Conservation (phyloP, 2,329 filamentous ascomycete species). For the Penicillium sp. region DNA sequence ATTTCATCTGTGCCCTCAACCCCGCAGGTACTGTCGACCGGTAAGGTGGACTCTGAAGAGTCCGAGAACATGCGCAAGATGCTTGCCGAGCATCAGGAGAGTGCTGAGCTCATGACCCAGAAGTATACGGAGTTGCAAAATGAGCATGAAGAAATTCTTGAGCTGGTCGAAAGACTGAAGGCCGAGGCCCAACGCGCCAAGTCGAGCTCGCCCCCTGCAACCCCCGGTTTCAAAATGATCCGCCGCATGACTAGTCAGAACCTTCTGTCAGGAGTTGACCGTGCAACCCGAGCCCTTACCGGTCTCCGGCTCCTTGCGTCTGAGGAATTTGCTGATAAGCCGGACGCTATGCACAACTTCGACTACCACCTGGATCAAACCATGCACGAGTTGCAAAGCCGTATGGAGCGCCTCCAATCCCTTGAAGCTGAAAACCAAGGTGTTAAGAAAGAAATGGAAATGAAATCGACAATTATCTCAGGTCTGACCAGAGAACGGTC, state of each 20-base stretch:
- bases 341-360: conserved; percentile 86
- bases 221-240: conserved; percentile 59
- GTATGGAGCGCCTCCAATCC: conserved; percentile 85
- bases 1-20: conserved; percentile 47
- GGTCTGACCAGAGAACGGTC: conserved; percentile 90
- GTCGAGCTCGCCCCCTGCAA: conserved; percentile 52
- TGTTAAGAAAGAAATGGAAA: conserved; percentile 93
- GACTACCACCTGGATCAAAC: conserved; percentile 87
- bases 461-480: conserved; percentile 92
- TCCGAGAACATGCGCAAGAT: conserved; percentile 68
- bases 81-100: conserved; percentile 72
- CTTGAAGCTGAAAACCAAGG: conserved; percentile 80
- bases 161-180: conserved; percentile 88
- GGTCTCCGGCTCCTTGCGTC: conserved; percentile 83
- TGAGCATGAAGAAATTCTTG: conserved; percentile 76
- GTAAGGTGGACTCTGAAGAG: conserved; percentile 59
- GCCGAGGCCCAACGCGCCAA: conserved; percentile 78
- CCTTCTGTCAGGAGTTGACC: conserved; percentile 74
- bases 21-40: conserved; percentile 19
- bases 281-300: conserved; percentile 85
- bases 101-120: conserved; percentile 68
- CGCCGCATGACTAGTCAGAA: conserved; percentile 92
- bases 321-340: conserved; percentile 78
- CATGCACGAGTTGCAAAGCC: conserved; percentile 84
- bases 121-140: conserved; percentile 81